Conservation (phyloP, 2,329 filamentous ascomycete genomes). For the Aspergillus novofumigatus region DNA sequence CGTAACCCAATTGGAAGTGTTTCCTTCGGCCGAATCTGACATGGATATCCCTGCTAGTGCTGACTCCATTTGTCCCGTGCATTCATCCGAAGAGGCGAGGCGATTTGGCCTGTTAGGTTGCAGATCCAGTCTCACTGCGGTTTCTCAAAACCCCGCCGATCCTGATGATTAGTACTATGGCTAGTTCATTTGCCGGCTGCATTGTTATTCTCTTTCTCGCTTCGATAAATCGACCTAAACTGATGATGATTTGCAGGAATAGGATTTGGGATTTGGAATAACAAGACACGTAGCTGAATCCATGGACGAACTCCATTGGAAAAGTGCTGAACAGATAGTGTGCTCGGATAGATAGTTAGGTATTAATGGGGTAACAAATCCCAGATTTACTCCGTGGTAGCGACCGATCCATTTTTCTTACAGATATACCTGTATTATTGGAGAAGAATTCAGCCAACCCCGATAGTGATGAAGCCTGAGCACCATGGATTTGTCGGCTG, state of each 20-base stretch:
- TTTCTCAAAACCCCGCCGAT: not conserved
- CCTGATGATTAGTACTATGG: too few species aligned
- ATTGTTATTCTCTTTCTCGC: too few species aligned
- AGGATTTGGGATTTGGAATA: not conserved
- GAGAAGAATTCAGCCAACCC: not conserved
- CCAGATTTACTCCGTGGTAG: too few species aligned
- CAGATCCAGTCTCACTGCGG: not conserved
- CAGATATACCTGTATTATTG: too few species aligned
- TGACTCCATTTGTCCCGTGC: not conserved
- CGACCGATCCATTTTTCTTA: too few species aligned
- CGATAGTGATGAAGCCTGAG: not conserved
- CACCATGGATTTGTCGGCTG: not conserved
- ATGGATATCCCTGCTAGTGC: not conserved
- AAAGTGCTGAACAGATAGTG: not conserved
- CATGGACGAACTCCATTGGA: not conserved
- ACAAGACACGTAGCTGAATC: not conserved
- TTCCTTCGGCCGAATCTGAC: not conserved
- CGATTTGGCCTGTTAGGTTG: not conserved
- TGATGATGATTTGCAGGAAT: not conserved
- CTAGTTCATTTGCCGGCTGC: too few species aligned
- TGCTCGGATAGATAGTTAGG: too few species aligned
- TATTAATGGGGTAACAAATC: not conserved
- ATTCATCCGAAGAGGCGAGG: not conserved
- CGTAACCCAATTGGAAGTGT: not conserved
- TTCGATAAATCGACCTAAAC: not conserved